Base-by-base conservation (phyloP, 2,329 filamentous ascomycete species). In the Akanthomyces muscarius region DNA sequence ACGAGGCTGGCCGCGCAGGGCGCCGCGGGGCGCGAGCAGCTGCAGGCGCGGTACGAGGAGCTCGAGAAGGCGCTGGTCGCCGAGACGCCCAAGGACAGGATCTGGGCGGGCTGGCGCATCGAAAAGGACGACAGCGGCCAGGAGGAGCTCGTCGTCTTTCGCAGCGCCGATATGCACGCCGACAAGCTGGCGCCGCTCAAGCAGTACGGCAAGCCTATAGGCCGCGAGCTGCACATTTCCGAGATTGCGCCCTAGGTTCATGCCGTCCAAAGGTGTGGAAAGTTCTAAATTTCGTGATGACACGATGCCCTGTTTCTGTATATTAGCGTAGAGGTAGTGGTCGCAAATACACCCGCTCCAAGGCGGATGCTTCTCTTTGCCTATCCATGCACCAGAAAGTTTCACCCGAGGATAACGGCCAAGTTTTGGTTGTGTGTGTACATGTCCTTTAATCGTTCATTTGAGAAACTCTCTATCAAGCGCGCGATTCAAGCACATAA, bases 91-190 rank as follows among this genome's bases (percentile, higher is more conserved):
- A 73, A 72, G 18, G 68, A 71, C 44, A 68, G 67, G 33, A 67
- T 78, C 23, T 77, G 74, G 66, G 74, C 69, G 18, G 78, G 76
- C 2, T 81, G 79, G 76, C 75, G 73, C 58, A 72, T 78, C 33
- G 79, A 82, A 57, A 76, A 72, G 63, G 68, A 71, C 4, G 69
- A 68, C 3, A 72, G 71, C 4, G 72, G 71, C 0, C 64, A 65
- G 3, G 71, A 74, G 55, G 76, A 80, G 59, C 71, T 79, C 30
- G 69, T 81, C 47, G 69, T 81, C 48, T 75, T 79, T 57, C 72
- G 71, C 68, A 76, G 74, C 5, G 75, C 75, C 67, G 68, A 72
- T 18, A 71, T 75, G 33, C 69, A 75, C 10, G 72, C 77, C 62
- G 72, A 69, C 23, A 71, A 75, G 55, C 63, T 69, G 60, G 71